Evolutionary conservation across 768 basidiomycete species (phyloP).

Genomic region (Psilocybe azurescens): DNA sequence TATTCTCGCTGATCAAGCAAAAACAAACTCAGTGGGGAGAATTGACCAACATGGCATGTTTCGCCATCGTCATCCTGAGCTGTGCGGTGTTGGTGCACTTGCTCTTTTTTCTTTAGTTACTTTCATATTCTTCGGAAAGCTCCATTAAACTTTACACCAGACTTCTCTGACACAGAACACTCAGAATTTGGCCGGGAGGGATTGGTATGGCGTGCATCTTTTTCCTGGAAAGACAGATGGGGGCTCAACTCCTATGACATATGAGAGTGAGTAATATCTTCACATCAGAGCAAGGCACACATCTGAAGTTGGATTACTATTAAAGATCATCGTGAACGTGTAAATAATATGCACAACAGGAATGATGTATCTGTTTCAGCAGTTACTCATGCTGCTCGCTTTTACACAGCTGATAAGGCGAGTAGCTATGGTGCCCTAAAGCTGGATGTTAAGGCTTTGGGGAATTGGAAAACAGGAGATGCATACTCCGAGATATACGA

Average conservation of each 20-base stretch:
- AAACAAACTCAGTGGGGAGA: conserved; percentile 33
- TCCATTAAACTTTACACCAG: conserved; percentile 9
- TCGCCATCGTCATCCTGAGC: conserved; percentile 29
- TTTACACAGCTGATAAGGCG: not conserved
- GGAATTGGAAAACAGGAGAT: conserved; percentile 7
- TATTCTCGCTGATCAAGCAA: conserved; percentile 31
- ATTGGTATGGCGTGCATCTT: not conserved
- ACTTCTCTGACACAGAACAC: conserved; percentile 28
- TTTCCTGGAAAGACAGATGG: not conserved
- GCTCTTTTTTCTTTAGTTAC: conserved; percentile 28
- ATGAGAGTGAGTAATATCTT: not conserved
- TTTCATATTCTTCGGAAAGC: conserved; percentile 31
- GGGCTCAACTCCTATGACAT: not conserved
- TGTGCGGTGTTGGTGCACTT: conserved; percentile 32
- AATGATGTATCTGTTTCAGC: not conserved
- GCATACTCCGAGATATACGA: conserved; percentile 31
- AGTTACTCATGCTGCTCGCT: conserved; percentile 12
- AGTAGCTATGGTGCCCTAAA: not conserved
- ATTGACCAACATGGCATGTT: conserved; percentile 37
- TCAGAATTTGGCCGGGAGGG: not conserved
- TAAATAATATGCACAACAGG: conserved; percentile 11
- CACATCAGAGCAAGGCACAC: too few relatives aligned
- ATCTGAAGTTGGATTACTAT: not conserved
- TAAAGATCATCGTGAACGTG: not conserved
- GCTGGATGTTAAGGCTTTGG: conserved; percentile 2